Evolutionary conservation across 2,329 filamentous ascomycete species (phyloP).

Genomic region (Rhynchosporium graminicola): DNA sequence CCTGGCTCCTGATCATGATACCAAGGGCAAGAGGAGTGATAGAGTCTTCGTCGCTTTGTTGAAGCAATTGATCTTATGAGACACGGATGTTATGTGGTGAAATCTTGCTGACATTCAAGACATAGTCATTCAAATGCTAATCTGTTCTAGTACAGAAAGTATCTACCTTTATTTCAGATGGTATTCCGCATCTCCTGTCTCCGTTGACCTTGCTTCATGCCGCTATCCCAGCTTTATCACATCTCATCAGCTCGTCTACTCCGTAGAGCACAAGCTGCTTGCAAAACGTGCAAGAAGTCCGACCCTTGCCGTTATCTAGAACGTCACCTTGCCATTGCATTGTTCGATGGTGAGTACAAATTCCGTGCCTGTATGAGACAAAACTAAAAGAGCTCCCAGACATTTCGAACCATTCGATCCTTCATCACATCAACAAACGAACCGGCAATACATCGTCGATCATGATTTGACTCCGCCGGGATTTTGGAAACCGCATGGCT

Average conservation of each 20-base stretch:
- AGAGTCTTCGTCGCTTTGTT: background rate
- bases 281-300: background rate
- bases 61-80: background rate
- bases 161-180: too few species aligned
- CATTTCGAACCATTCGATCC: background rate
- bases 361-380: background rate
- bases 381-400: background rate
- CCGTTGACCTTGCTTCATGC: constrained; percentile 6
- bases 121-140: background rate
- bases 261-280: background rate
- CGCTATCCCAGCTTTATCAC: constrained; percentile 9
- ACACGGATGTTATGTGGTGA: background rate
- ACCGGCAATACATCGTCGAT: background rate
- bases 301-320: background rate
- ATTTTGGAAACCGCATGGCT: background rate
- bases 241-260: background rate
- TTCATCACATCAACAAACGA: background rate
- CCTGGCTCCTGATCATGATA: background rate
- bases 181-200: background rate
- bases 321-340: constrained; percentile 11
- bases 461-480: background rate
- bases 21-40: background rate
- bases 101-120: too few species aligned
- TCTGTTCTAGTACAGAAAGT: background rate
- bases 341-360: constrained; percentile 7